These are phyloP conservation scores for Pilobolus umbonatus DNA, from an alignment of 192 early-diverging fungal species.

Conservation along the genomic window DNA sequence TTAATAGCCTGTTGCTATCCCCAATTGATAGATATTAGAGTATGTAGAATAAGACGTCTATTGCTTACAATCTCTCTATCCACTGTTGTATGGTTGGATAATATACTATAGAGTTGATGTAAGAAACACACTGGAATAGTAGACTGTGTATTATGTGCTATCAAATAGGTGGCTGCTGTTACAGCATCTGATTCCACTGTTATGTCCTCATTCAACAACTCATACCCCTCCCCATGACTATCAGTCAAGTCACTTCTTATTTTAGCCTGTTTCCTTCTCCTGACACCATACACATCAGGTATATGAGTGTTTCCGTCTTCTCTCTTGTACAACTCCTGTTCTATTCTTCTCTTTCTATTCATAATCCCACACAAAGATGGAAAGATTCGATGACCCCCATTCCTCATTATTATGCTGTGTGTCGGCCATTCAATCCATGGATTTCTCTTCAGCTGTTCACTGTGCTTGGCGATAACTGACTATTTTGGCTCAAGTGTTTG, in stretches of 20 bases:
- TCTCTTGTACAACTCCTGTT: no score
- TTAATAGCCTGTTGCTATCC: slow-evolving; percentile 33
- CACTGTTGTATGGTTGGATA: slow-evolving; percentile 36
- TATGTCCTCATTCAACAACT: neutral
- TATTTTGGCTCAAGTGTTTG: no score
- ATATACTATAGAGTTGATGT: slow-evolving; percentile 43
- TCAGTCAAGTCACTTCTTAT: neutral
- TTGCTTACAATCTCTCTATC: slow-evolving; percentile 40
- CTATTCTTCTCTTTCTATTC: no score
- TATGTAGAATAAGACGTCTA: neutral
- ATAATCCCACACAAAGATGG: no score
- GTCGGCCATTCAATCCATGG: no score
- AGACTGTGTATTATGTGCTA: neutral
- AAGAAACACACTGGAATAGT: slow-evolving; percentile 35
- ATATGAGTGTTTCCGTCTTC: no score
- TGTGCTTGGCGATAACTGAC: no score
- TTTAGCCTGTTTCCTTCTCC: slow-evolving; percentile 1
- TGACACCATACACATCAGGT: slow-evolving; percentile 24
- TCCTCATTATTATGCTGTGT: no score
- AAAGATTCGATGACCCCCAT: no score
- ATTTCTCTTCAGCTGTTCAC: no score
- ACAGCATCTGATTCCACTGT: slow-evolving; percentile 4
- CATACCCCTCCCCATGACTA: neutral
- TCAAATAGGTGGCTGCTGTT: slow-evolving; percentile 17
- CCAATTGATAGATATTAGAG: neutral